Evolutionary conservation across 805 yeast species (phyloP).

Genomic region (Candida sphagnicola): DNA sequence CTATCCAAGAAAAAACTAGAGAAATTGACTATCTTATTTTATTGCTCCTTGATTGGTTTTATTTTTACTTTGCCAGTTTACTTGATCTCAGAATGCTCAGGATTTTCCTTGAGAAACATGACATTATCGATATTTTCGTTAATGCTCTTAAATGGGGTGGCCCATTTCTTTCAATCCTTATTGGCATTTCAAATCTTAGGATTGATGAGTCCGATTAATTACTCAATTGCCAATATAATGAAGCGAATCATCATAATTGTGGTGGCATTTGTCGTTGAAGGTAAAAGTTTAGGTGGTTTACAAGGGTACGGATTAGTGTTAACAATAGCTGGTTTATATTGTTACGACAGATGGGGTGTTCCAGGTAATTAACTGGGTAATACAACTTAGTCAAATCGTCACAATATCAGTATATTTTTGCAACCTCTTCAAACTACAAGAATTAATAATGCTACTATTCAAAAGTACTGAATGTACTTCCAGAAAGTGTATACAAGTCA

Average conservation of each 20-base stretch:
- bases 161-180: constrained; percentile 71
- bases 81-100: constrained; percentile 48
- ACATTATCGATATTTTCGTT: constrained; percentile 27
- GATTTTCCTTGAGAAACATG: constrained; percentile 28
- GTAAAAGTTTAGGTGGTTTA: constrained; percentile 24
- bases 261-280: constrained; percentile 64
- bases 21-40: constrained; percentile 66
- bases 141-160: constrained; percentile 57
- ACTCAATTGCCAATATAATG: constrained; percentile 73
- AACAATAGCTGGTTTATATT: constrained; percentile 38
- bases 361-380: background rate
- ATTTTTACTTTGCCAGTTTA: constrained; percentile 64
- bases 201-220: constrained; percentile 66
- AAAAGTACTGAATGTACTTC: no score
- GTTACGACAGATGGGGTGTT: constrained; percentile 40
- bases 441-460: no score
- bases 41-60: constrained; percentile 70
- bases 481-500: no score
- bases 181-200: constrained; percentile 77
- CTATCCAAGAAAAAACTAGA: constrained; percentile 45
- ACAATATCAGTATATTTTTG: no score
- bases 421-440: no score
- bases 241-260: constrained; percentile 69
- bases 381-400: no score
- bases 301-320: constrained; percentile 34